A percentile compares a stretch with the other conserved stretches of the same genome.
Evolutionary conservation across 768 basidiomycete genomes (phyloP).

Genomic region (Tubosaeta sp.): DNA sequence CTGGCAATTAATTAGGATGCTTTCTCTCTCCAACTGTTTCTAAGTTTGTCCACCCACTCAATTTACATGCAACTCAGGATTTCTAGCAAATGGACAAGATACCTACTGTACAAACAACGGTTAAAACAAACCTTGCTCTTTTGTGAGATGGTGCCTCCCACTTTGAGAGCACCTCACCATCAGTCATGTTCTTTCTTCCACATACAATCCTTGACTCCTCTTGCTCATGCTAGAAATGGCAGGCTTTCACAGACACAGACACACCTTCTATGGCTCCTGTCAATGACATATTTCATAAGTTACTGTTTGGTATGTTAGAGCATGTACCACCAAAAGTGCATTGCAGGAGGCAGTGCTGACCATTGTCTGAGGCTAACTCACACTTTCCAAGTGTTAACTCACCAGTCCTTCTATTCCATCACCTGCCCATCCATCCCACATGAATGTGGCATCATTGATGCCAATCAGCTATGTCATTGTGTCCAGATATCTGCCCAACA

Average conservation of each 20-base stretch:
- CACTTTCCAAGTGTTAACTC: slow-evolving; percentile 17
- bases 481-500: slow-evolving; percentile 83
- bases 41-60: slow-evolving; percentile 61
- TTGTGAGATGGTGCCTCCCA: slow-evolving; percentile 61
- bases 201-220: slow-evolving; percentile 4
- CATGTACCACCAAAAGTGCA: slow-evolving; percentile 19
- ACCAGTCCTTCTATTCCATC: slow-evolving; percentile 15
- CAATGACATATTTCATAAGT: slow-evolving; percentile 66
- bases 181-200: slow-evolving; percentile 1
- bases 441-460: slow-evolving; percentile 25
- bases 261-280: slow-evolving; percentile 76
- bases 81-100: slow-evolving; percentile 67
- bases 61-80: slow-evolving; percentile 51
- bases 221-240: slow-evolving; percentile 44
- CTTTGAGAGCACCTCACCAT: slow-evolving; percentile 56
- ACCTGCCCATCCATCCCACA: slow-evolving; percentile 17
- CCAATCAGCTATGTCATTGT: slow-evolving; percentile 66
- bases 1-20: no score
- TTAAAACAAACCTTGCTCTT: slow-evolving; percentile 69
- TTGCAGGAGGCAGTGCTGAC: neutral
- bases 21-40: neutral
- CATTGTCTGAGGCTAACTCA: neutral
- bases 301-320: slow-evolving; percentile 29
- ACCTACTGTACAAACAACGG: slow-evolving; percentile 74
- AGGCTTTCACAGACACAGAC: slow-evolving; percentile 68